A percentile compares a stretch with the other conserved stretches of the same genome.
These are phyloP conservation scores for Plectosphaerella cucumerina DNA, from an alignment of 2,329 filamentous ascomycete species.

Conservation along the genomic window DNA sequence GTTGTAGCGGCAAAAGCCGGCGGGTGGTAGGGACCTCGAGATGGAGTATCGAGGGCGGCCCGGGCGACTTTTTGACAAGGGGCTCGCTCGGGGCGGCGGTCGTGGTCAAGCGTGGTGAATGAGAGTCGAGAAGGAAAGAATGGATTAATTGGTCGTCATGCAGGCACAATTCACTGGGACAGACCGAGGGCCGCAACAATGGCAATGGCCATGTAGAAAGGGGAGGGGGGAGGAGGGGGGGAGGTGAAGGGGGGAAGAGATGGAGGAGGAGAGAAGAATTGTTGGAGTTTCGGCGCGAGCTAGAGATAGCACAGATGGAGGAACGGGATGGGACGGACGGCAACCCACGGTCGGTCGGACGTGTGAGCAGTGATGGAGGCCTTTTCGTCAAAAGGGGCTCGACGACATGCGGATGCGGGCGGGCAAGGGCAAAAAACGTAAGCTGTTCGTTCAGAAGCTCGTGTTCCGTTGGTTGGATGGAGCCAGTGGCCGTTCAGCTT, in stretches of 20 bases:
- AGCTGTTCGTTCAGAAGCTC: too few species aligned
- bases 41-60: neutral
- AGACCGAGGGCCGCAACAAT: constrained; percentile 4
- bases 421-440: too few species aligned
- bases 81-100: constrained; percentile 1
- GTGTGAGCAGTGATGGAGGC: constrained; percentile 3
- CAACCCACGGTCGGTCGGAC: constrained; percentile 4
- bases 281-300: neutral
- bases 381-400: neutral
- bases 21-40: constrained; percentile 1
- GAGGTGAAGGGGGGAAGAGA: constrained; percentile 11
- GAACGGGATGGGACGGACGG: neutral
- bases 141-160: constrained; percentile 33
- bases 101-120: constrained; percentile 17
- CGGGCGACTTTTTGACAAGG: constrained; percentile 8
- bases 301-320: too few species aligned
- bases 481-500: neutral
- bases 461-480: too few species aligned
- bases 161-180: constrained; percentile 6
- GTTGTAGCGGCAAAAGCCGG: too few species aligned
- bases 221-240: constrained; percentile 14
- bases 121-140: constrained; percentile 37
- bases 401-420: too few species aligned
- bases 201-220: constrained; percentile 17
- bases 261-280: neutral